Evolutionary conservation across 177 flowering plant genomes (phyloP).

Genomic region (Viscum album): DNA sequence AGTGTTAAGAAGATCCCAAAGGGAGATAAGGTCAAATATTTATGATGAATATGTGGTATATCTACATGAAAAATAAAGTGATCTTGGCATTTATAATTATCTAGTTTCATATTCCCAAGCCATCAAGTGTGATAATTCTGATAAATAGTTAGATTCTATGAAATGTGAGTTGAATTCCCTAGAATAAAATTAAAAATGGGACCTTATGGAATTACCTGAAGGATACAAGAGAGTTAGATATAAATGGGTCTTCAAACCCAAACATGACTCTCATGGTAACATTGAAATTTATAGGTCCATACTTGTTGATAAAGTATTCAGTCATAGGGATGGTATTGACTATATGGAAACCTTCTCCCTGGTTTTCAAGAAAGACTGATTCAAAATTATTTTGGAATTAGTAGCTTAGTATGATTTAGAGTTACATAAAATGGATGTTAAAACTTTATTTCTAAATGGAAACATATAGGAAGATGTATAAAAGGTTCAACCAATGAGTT

Average conservation of each 20-base stretch:
- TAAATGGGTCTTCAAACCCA: no score
- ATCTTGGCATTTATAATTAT: not conserved
- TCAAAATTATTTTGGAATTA: conserved; percentile 4
- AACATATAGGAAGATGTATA: conserved; percentile 3
- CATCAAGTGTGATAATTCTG: no score
- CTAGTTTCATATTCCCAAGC: no score
- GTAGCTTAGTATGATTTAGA: conserved; percentile 3
- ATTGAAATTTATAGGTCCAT: not conserved
- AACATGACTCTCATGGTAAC: no score
- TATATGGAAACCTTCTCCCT: no score
- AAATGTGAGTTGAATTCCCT: not conserved
- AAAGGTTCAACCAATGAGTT: conserved; percentile 3
- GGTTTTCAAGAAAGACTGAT: conserved; percentile 9
- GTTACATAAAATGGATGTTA: no score
- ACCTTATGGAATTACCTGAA: no score
- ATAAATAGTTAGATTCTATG: not conserved
- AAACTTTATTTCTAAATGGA: no score
- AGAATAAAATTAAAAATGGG: not conserved
- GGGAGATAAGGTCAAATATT: not conserved
- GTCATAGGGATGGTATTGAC: conserved; percentile 6
- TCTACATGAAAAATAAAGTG: not conserved
- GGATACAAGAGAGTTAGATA: no score
- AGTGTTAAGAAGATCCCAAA: not conserved
- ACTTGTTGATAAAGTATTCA: not conserved
- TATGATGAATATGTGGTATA: conserved; percentile 1